phyloP scores from a whole-genome alignment of 2,329 filamentous ascomycete species.

The Xylaria sp. region DNA sequence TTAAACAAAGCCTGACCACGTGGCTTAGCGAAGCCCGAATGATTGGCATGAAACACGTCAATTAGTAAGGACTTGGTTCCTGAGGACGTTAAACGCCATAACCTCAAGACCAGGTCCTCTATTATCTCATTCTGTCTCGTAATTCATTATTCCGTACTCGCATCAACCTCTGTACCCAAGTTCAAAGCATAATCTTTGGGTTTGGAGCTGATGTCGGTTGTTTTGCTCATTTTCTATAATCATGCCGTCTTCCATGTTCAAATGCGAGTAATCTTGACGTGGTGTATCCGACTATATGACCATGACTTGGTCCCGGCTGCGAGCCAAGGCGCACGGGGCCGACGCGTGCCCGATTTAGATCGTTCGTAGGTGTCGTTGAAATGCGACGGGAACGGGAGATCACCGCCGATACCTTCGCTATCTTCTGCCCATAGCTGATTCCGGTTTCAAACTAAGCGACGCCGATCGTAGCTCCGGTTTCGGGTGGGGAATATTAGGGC shows the following conservation, averaged over 20 bases:
- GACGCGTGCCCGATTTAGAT: background rate
- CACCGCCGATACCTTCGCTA: background rate
- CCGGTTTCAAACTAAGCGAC: background rate
- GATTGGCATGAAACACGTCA: background rate
- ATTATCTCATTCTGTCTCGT: constrained; percentile 7
- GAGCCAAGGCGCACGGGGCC: background rate
- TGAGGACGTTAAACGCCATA: too few relatives aligned
- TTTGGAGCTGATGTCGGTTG: background rate
- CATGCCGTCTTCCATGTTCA: background rate
- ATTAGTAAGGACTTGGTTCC: background rate
- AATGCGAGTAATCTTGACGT: background rate
- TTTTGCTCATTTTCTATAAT: background rate
- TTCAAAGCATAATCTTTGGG: background rate
- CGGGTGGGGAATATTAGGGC: background rate
- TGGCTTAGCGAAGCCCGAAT: background rate
- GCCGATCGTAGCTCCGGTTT: background rate
- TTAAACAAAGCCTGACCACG: background rate
- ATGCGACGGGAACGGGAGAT: background rate
- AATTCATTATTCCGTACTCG: constrained; percentile 17
- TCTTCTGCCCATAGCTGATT: background rate
- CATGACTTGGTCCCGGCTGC: background rate
- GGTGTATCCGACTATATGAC: background rate
- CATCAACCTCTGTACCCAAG: background rate
- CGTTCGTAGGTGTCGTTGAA: background rate
- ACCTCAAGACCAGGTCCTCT: background rate